Percentiles rank a stretch among this genome's conserved stretches.
Evolutionary conservation across 352 stramenopile genomes (phyloP).

Genomic region (Phytophthora sp.): DNA sequence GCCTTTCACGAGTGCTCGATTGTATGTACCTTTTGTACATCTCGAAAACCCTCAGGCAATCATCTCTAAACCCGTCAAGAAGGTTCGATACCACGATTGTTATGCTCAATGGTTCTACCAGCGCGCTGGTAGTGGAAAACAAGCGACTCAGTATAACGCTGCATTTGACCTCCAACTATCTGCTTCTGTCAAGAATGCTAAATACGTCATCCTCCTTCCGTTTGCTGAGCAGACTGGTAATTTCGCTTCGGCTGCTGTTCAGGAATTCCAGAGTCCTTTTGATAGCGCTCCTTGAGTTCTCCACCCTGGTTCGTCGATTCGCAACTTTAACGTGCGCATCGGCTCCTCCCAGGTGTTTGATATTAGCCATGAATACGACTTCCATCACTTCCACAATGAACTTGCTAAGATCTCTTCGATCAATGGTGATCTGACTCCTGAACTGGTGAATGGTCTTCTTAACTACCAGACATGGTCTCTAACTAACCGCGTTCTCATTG

Average conservation of each 20-base stretch:
- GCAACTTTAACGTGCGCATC: constrained; percentile 5
- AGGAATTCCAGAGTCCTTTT: background rate
- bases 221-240: background rate
- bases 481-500: constrained; percentile 22
- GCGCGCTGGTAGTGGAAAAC: constrained; percentile 3
- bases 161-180: constrained; percentile 8
- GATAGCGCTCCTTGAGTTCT: background rate
- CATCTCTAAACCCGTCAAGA: constrained; percentile 11
- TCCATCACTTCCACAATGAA: constrained; percentile 18
- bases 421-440: constrained; percentile 25
- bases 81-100: constrained; percentile 9
- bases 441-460: constrained; percentile 30
- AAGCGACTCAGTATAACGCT: background rate
- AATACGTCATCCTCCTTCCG: background rate
- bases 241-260: background rate
- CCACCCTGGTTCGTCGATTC: background rate
- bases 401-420: constrained; percentile 23
- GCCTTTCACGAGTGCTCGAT: background rate
- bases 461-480: constrained; percentile 23
- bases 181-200: constrained; percentile 4
- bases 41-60: constrained; percentile 13
- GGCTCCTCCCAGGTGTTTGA: constrained; percentile 24
- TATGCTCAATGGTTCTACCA: constrained; percentile 13
- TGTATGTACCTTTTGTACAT: constrained; percentile 4
- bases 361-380: constrained; percentile 27